phyloP scores from a whole-genome alignment of 352 stramenopile genomes.

The Globisporangium alternatum region DNA sequence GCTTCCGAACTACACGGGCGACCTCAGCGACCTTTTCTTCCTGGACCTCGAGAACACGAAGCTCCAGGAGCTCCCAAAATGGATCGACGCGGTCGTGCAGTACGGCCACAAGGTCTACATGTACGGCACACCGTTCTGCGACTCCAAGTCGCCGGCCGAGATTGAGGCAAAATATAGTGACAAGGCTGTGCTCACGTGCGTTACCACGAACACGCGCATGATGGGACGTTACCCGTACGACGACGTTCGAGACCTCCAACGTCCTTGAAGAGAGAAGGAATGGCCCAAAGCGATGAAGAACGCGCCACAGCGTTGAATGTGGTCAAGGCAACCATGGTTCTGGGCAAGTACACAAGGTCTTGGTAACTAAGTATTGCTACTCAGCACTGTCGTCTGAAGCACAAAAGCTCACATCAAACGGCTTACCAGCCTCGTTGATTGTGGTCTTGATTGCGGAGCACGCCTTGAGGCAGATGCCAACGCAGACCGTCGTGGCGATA shows the following conservation, averaged over 20 bases:
- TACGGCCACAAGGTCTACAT: conserved; percentile 4
- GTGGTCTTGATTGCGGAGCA: conserved; percentile 43
- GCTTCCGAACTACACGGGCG: not conserved
- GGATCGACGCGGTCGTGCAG: not conserved
- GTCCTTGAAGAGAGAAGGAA: not conserved
- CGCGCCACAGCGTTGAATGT: not conserved
- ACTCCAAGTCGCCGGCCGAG: not conserved
- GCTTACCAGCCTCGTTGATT: conserved; percentile 33
- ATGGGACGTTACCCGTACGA: conserved; percentile 12
- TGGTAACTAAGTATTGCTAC: not conserved
- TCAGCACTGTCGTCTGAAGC: not conserved
- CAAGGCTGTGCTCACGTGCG: conserved; percentile 9
- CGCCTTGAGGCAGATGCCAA: conserved; percentile 42
- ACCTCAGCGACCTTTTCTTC: not conserved
- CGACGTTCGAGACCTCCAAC: conserved; percentile 4
- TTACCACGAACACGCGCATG: conserved; percentile 4
- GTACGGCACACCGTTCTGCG: conserved; percentile 16
- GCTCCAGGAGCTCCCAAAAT: conserved; percentile 6
- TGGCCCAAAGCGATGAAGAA: not conserved
- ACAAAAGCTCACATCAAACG: conserved; percentile 32
- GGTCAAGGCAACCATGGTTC: not conserved
- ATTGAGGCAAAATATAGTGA: not conserved
- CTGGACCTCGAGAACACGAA: conserved; percentile 18
- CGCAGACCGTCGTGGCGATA: conserved; percentile 35
- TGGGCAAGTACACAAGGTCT: not conserved